Percentiles rank a stretch among this genome's conserved stretches.
These are phyloP conservation scores for Verticillium tricorpus DNA, from an alignment of 2,329 filamentous ascomycete species.

Conservation along the genomic window DNA sequence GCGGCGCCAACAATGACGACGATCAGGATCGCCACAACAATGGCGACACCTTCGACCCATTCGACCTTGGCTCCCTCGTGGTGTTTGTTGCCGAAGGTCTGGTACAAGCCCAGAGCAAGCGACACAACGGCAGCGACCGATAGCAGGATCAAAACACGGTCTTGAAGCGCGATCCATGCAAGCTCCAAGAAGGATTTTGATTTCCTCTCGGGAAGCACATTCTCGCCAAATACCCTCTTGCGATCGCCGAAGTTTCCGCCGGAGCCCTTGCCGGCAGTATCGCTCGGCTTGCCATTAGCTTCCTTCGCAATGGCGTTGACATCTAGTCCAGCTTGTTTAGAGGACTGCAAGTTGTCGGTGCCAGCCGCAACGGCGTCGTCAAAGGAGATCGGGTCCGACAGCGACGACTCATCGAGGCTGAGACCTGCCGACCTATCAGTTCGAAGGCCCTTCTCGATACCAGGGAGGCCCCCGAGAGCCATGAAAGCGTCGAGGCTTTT, in stretches of 20 bases:
- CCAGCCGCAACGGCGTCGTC: slow-evolving; percentile 42
- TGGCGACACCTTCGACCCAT: slow-evolving; percentile 79
- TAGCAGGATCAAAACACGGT: slow-evolving; percentile 71
- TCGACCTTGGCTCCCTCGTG: slow-evolving; percentile 56
- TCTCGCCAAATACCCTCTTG: slow-evolving; percentile 55
- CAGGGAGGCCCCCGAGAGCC: slow-evolving; percentile 48
- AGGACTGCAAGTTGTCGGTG: slow-evolving; percentile 21
- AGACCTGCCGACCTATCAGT: slow-evolving; percentile 44
- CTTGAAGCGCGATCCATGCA: slow-evolving; percentile 77
- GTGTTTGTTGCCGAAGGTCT: slow-evolving; percentile 55
- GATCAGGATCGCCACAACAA: slow-evolving; percentile 72
- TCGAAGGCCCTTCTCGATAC: slow-evolving; percentile 45
- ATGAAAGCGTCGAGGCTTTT: slow-evolving; percentile 44
- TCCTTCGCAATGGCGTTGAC: slow-evolving; percentile 7
- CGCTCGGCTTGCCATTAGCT: not conserved
- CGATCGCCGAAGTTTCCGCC: slow-evolving; percentile 38
- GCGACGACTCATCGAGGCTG: slow-evolving; percentile 42
- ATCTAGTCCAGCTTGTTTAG: slow-evolving; percentile 5
- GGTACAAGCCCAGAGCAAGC: slow-evolving; percentile 68
- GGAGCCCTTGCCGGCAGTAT: slow-evolving; percentile 3
- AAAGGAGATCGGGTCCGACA: slow-evolving; percentile 40
- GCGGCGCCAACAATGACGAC: slow-evolving; percentile 73
- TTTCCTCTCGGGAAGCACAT: slow-evolving; percentile 62
- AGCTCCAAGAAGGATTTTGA: slow-evolving; percentile 65
- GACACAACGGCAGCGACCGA: slow-evolving; percentile 68